These are phyloP conservation scores for Boletus sp. DNA, from an alignment of 768 basidiomycete species.

Conservation along the genomic window DNA sequence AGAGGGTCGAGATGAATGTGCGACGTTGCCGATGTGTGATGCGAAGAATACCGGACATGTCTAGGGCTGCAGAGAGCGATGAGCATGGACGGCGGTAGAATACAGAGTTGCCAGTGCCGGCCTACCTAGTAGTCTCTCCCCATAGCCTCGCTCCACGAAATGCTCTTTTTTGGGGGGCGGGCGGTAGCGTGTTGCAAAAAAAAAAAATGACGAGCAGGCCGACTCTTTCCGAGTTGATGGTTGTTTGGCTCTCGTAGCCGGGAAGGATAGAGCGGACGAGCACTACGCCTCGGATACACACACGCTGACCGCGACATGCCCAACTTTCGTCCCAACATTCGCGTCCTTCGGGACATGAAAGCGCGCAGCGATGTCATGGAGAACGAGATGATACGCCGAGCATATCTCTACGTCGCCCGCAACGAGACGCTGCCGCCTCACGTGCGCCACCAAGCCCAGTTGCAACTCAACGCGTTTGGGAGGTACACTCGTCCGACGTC, in stretches of 20 bases:
- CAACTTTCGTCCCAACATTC: slow-evolving; percentile 39
- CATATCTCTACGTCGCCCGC: slow-evolving; percentile 91
- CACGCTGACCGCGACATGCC: slow-evolving; percentile 13
- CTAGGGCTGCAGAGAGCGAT: slow-evolving; percentile 50
- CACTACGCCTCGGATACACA: too few relatives aligned
- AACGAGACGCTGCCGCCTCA: slow-evolving; percentile 87
- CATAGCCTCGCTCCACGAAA: slow-evolving; percentile 22
- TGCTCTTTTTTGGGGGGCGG: not conserved
- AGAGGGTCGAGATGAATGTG: slow-evolving; percentile 73
- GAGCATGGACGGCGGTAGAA: slow-evolving; percentile 30
- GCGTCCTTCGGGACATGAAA: slow-evolving; percentile 75
- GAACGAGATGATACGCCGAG: slow-evolving; percentile 81
- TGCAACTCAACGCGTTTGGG: slow-evolving; percentile 87
- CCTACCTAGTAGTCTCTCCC: slow-evolving; percentile 22
- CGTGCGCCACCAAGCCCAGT: slow-evolving; percentile 89
- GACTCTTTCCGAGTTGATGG: slow-evolving; percentile 12
- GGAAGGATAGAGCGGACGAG: too few relatives aligned
- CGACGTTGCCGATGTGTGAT: slow-evolving; percentile 59
- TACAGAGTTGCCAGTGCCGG: not conserved
- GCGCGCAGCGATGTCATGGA: slow-evolving; percentile 67
- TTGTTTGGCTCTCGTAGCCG: slow-evolving; percentile 20
- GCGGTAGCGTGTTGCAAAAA: not conserved
- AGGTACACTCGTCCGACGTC: slow-evolving; percentile 80
- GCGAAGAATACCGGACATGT: slow-evolving; percentile 65
- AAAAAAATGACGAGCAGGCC: not conserved